Base-by-base conservation (phyloP, 139 green algal species). In the Mychonastes homosphaera region DNA sequence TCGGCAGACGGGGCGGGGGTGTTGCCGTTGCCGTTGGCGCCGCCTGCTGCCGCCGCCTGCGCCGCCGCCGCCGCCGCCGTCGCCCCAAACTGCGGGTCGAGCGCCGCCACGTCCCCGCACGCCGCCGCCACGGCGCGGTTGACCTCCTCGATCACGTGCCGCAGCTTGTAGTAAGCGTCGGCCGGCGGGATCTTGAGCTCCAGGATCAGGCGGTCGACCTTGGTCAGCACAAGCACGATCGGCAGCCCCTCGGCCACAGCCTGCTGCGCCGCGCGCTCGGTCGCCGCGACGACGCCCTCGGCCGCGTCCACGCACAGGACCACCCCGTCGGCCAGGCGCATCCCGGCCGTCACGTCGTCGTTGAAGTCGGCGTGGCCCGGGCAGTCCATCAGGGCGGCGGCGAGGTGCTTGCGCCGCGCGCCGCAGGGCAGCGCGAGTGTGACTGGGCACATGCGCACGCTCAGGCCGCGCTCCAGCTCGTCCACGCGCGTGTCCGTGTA, bases 141-240 rank as follows among this genome's bases (percentile, higher is more conserved):
- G 46, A 97, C 81, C 65, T 99, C 92, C 65, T 98, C 82, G 8
- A 99, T 87, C 24, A 82, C 95, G 82, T 97, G 88, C 30, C 80
- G 73, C 56, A 99, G 70, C 78, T 99, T 99, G 82, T 93, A 79
- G 70, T 99, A 99, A 1, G 92, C 92, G 64, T 99, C 92, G n/a
- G 70, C 62, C 2, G 92, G 92, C 1, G 92, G 92, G 43, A 99
- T 77, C 77, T 97, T 98, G 18, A 99, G 84, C 80, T 99, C 92
- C 10, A 79, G 87, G 51, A 98, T 95, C 19, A 99, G 79, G 1
- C 92, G 74, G 73, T 97, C 89, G 44, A 96, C 78, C 79, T 99
- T 99, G 70, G 75, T 91, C 62, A 99, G 83, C 26, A 95, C 41
- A 41, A 98, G 67, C 40, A 64, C 75, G 53, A 98, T 87, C 53